Percentiles rank a stretch among this genome's conserved stretches.
Evolutionary conservation across 352 stramenopile genomes (phyloP).

Genomic region (Globisporangium barbulae): DNA sequence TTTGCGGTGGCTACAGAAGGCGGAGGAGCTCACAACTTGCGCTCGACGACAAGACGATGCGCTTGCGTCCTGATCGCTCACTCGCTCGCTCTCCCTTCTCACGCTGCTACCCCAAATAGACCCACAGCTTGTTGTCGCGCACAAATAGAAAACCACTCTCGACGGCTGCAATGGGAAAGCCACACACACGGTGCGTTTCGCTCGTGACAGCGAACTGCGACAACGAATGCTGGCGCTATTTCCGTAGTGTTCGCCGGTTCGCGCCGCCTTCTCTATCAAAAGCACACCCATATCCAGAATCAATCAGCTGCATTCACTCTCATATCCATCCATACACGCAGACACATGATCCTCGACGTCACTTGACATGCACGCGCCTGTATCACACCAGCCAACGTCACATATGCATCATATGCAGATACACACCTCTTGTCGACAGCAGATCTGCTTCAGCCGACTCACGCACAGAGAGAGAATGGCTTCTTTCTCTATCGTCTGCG

Average conservation of each 20-base stretch:
- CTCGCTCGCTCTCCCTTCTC: not conserved
- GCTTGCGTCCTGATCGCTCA: not conserved
- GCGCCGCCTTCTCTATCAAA: no score
- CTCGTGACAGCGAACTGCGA: no score
- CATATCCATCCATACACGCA: no score
- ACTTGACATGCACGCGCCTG: not conserved
- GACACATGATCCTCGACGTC: not conserved
- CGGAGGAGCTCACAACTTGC: not conserved
- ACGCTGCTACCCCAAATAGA: not conserved
- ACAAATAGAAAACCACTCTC: constrained; percentile 1
- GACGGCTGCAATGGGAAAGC: no score
- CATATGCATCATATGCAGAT: not conserved
- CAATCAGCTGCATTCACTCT: not conserved
- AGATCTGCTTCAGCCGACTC: not conserved
- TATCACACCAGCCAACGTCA: not conserved
- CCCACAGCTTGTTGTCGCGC: not conserved
- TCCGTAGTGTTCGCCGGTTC: no score
- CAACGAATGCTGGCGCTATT: no score
- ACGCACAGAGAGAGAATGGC: not conserved
- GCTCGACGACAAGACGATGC: not conserved
- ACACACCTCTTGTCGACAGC: not conserved
- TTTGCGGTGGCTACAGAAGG: not conserved
- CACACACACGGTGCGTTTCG: no score
- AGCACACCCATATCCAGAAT: not conserved
- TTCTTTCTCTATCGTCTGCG: not conserved